A percentile compares a stretch with the other conserved stretches of the same genome.
These are phyloP conservation scores for Leonotis leonurus DNA, from an alignment of 257 asterid species.

Conservation along the genomic window DNA sequence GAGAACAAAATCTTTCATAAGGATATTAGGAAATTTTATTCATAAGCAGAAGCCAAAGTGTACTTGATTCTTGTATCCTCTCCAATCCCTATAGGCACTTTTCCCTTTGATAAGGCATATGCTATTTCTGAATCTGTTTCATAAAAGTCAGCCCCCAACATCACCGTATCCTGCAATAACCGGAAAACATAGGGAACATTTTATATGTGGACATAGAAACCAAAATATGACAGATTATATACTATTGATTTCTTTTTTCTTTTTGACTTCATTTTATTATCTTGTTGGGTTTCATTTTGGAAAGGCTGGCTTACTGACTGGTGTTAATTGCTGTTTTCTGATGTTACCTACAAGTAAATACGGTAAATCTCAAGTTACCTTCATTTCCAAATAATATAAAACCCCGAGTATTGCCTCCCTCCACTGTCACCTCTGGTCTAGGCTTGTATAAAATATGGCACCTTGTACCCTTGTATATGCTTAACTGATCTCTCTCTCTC, in stretches of 20 bases:
- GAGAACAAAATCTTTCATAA: conserved; percentile 1
- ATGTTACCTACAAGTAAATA: neutral
- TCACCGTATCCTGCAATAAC: conserved; percentile 69
- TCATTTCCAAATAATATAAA: neutral
- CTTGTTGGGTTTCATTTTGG: neutral
- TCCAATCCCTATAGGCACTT: conserved; percentile 90
- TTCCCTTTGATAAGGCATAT: conserved; percentile 60
- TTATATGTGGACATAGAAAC: neutral
- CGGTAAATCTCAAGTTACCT: neutral
- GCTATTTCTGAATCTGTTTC: conserved; percentile 82
- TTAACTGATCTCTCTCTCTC: neutral
- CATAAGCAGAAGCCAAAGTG: conserved; percentile 6
- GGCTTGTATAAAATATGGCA: neutral
- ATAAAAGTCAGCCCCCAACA: conserved; percentile 92
- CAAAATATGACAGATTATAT: neutral
- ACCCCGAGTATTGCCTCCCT: neutral
- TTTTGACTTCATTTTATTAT: neutral
- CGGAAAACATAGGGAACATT: conserved; percentile 4
- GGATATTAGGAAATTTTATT: conserved; percentile 3
- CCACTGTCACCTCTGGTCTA: neutral
- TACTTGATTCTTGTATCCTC: conserved; percentile 91
- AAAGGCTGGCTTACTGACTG: neutral
- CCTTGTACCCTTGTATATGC: neutral
- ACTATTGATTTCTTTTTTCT: neutral
- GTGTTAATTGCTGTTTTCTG: neutral